phyloP scores from a whole-genome alignment of 495 filamentous ascomycete genomes.

The Penicillium pancosmium region DNA sequence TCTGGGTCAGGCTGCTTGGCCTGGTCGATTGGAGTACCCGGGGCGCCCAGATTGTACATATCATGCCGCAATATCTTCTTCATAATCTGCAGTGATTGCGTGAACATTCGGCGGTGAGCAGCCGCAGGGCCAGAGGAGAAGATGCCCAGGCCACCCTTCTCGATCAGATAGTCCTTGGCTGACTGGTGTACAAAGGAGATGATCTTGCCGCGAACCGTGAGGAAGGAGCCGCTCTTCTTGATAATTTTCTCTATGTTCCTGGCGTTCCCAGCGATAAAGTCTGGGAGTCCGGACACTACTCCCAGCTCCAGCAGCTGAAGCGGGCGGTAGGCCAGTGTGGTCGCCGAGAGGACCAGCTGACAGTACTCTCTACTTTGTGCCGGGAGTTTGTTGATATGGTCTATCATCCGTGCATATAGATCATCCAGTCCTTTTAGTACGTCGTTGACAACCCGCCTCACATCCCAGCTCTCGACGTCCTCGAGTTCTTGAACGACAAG shows the following conservation, averaged over 20 bases:
- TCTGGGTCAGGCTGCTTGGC: conserved; percentile 9
- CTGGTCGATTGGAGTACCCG: conserved; percentile 11
- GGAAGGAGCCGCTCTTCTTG: conserved; percentile 20
- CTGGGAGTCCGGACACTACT: neutral
- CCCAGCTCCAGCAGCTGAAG: conserved; percentile 13
- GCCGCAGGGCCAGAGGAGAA: neutral
- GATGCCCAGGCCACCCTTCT: neutral
- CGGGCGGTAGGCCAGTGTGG: conserved; percentile 7
- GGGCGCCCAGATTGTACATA: conserved; percentile 22
- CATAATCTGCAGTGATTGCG: conserved; percentile 27
- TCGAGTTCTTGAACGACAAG: conserved; percentile 27
- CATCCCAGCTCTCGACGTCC: neutral
- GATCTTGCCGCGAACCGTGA: conserved; percentile 23
- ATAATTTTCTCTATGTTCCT: conserved; percentile 8
- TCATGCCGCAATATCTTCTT: conserved; percentile 16
- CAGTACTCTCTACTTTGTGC: neutral
- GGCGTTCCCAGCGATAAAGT: neutral
- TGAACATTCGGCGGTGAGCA: conserved; percentile 32
- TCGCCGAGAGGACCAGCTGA: neutral
- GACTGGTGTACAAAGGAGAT: conserved; percentile 48
- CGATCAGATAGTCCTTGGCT: conserved; percentile 38
- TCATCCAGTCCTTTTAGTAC: conserved; percentile 16
- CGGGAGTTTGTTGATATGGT: conserved; percentile 3
- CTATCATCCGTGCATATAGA: conserved; percentile 23
- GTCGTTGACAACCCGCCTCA: neutral